Base-by-base conservation (phyloP, 345 rosid genomes). In the Balakata baccata region DNA sequence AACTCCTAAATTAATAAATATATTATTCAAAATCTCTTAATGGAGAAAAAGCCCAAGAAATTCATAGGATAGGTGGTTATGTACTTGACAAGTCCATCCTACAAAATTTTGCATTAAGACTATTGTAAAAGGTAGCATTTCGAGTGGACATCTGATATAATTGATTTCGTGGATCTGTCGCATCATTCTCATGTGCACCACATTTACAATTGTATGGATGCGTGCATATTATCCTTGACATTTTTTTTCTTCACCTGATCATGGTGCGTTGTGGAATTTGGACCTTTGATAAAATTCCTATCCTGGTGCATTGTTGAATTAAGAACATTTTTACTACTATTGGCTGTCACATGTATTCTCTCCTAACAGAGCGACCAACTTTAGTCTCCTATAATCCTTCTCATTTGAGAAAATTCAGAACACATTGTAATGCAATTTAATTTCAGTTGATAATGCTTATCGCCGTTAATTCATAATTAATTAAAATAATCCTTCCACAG, bases 21-120 rank as follows among this genome's bases (percentile, higher is more conserved):
- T n/a, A n/a, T n/a, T n/a, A n/a, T n/a, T n/a, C n/a, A n/a, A n/a
- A n/a, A n/a, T n/a, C n/a, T n/a, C n/a, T n/a, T n/a, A n/a, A n/a
- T n/a, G n/a, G n/a, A n/a, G n/a, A n/a, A n/a, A n/a, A n/a, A n/a
- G n/a, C n/a, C n/a, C n/a, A 92, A 90, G 98, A 95, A 78, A 85
- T 92, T 81, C 97, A 95, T 82, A 82, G 96, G 77, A 89, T 95
- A 82, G 99, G 99, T 72, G 99, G 99, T 72, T 98, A 93, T 72
- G 96, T 93, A 46, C 94, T 95, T 64, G 91, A 93, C 83, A 95
- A 87, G 81, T 83, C 90, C 57, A 91, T 95, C 75, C 80, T 95
- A 78, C 90, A 84, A 83, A 91, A 89, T 25, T 90, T 95, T 84
- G 87, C 99, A 6, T 83, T 77, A 76, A 79, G 85, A 76, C 81